Evolutionary conservation across 202 grass and related monocot species (phyloP), one percentile per base, ranked within the genome.

Genomic region (Zoysia matrella): DNA sequence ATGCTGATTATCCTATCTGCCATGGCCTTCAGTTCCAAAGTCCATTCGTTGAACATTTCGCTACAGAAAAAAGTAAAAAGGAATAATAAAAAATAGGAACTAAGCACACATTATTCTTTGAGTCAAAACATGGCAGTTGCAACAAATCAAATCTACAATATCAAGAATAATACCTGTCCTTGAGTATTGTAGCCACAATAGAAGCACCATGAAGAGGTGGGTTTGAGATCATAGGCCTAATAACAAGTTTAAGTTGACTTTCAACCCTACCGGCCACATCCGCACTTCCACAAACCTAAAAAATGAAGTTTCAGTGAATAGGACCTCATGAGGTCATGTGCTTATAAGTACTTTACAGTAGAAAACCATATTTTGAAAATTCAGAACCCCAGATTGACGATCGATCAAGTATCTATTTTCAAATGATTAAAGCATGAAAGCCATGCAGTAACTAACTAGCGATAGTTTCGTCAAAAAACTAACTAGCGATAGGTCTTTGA

Each of bases 161-260:
- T 53, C 39, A 60, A 65, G 54, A 76, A 88, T 75, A 66, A 44
- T 73, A 99, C 96, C 87, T 88, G 85, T 91, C 86, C 46, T 81
- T 93, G 67, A 99, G 87, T 85, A 99, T 89, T 47, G 96, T 96
- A 61, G 96, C 96, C 47, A 99, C 96, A 11, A 99, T 94, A 49
- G 93, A 94, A 61, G 96, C 85, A 79, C 96, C 96, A 76, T 99
- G 96, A 89, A 99, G 88, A 75, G 96, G 96, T 76, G 96, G 96
- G 79, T 85, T 99, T 52, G 96, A 99, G 84, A 95, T 95, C 96
- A 99, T 99, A 68, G 96, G 96, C 80, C 96, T 93, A 86, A 95
- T 94, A 79, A 99, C 96, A 90, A 99, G 96, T 80, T 95, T 99
- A 40, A 99, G 89, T 85, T 94, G 93, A 95, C 96, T 99, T 89